Evolutionary conservation across 257 asterid species (phyloP).

Genomic region (Lycium barbarum): DNA sequence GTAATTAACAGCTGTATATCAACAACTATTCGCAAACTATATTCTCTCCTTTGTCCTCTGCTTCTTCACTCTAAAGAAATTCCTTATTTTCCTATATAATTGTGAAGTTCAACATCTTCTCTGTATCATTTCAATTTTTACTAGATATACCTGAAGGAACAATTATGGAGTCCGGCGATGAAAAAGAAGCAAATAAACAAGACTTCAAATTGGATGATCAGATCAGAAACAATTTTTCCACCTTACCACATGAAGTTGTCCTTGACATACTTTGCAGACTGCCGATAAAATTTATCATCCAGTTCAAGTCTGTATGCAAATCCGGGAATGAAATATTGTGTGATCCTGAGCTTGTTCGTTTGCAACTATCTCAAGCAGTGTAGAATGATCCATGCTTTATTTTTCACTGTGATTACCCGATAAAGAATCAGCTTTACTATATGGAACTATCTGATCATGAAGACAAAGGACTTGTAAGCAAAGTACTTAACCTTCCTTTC

Average conservation of each 20-base stretch:
- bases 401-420: background rate
- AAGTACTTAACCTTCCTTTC: conserved; percentile 44
- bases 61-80: too few relatives aligned
- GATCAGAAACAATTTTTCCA: background rate
- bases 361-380: background rate
- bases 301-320: background rate
- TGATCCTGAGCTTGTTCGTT: background rate
- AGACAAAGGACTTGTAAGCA: background rate
- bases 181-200: too few relatives aligned
- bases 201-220: background rate
- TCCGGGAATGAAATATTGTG: background rate
- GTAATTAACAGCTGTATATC: too few relatives aligned
- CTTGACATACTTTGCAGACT: too few relatives aligned
- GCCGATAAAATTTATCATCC: background rate
- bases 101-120: too few relatives aligned
- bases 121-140: too few relatives aligned
- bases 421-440: conserved; percentile 45
- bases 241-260: background rate
- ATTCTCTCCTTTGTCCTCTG: too few relatives aligned
- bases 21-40: too few relatives aligned
- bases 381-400: background rate
- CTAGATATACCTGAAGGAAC: too few relatives aligned
- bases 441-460: conserved; percentile 36
- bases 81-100: too few relatives aligned
- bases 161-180: background rate